A percentile compares a stretch with the other conserved stretches of the same genome.
Conservation (phyloP, 169 alveolate species). For the Cryptosporidium sp. region DNA sequence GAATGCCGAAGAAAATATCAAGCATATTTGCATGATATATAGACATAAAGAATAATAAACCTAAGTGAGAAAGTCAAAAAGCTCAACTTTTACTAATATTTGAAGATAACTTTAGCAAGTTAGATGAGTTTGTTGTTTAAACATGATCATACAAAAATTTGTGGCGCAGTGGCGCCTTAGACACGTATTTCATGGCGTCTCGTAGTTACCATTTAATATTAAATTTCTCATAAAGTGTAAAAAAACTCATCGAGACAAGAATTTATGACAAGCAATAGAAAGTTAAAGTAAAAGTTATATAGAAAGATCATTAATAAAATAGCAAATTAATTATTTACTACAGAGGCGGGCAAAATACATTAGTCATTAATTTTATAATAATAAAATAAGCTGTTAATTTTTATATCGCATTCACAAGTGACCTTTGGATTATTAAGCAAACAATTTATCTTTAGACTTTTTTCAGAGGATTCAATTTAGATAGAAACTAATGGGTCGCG, state of each 20-base stretch:
- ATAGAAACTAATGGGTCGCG: constrained; percentile 78
- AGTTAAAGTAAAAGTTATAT: too few relatives aligned
- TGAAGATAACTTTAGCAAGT: background rate
- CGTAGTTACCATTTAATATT: constrained; percentile 25
- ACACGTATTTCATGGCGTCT: constrained; percentile 73
- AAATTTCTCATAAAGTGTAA: background rate
- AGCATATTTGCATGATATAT: background rate
- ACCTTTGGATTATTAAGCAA: constrained; percentile 30
- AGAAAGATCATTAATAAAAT: constrained; percentile 20
- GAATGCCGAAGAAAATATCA: background rate
- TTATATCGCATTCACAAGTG: constrained; percentile 6
- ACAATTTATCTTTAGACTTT: constrained; percentile 3
- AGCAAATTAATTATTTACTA: constrained; percentile 7
- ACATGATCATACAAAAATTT: background rate
- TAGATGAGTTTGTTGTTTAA: background rate
- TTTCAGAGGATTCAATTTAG: constrained; percentile 5
- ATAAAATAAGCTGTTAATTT: background rate
- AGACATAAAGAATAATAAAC: background rate
- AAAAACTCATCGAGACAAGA: constrained; percentile 58
- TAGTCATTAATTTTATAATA: background rate
- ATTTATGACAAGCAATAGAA: background rate
- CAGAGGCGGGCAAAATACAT: constrained; percentile 19
- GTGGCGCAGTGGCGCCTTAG: constrained; percentile 21
- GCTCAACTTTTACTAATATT: background rate
- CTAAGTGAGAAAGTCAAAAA: background rate